Evolutionary conservation across 1,284 basidiomycete species (phyloP).

Genomic region (Moesziomyces globuligerus): DNA sequence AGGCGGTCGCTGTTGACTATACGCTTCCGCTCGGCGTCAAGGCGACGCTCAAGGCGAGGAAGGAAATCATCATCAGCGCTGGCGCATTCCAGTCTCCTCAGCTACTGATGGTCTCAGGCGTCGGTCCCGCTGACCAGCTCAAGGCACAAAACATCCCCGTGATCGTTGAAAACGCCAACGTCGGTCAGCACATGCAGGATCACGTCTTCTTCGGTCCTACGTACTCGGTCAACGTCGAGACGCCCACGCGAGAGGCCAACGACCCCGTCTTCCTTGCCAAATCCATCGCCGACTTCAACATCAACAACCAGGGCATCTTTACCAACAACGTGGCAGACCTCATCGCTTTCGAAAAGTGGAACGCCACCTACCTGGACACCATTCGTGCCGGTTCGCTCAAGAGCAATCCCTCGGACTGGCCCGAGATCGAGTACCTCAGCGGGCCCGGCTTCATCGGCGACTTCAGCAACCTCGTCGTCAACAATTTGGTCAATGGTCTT

Average conservation of each 20-base stretch:
- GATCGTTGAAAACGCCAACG: slow-evolving; percentile 32
- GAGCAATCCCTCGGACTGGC: slow-evolving; percentile 45
- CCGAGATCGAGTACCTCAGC: slow-evolving; percentile 52
- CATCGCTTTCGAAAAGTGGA: slow-evolving; percentile 51
- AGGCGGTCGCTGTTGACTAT: slow-evolving; percentile 47
- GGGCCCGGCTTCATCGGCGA: slow-evolving; percentile 53
- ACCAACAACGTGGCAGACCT: slow-evolving; percentile 57
- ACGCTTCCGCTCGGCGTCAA: slow-evolving; percentile 23
- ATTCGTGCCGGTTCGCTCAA: slow-evolving; percentile 38
- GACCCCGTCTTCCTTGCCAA: slow-evolving; percentile 44
- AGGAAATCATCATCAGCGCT: slow-evolving; percentile 62
- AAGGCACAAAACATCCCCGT: slow-evolving; percentile 30
- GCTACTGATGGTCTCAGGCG: slow-evolving; percentile 60
- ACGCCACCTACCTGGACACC: slow-evolving; percentile 27
- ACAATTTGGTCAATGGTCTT: slow-evolving; percentile 35
- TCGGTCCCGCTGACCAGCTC: slow-evolving; percentile 49
- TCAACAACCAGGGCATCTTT: slow-evolving; percentile 38
- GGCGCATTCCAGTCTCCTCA: slow-evolving; percentile 64
- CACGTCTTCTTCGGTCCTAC: slow-evolving; percentile 56
- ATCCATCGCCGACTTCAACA: slow-evolving; percentile 37
- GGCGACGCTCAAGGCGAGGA: slow-evolving; percentile 37
- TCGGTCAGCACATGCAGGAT: slow-evolving; percentile 60
- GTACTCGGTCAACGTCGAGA: slow-evolving; percentile 50
- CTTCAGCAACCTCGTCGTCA: slow-evolving; percentile 40
- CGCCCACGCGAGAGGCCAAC: slow-evolving; percentile 41